Percentiles rank a stretch among this genome's conserved stretches.
phyloP scores from a whole-genome alignment of 1,284 basidiomycete species.

The Coriolopsis trogii region DNA sequence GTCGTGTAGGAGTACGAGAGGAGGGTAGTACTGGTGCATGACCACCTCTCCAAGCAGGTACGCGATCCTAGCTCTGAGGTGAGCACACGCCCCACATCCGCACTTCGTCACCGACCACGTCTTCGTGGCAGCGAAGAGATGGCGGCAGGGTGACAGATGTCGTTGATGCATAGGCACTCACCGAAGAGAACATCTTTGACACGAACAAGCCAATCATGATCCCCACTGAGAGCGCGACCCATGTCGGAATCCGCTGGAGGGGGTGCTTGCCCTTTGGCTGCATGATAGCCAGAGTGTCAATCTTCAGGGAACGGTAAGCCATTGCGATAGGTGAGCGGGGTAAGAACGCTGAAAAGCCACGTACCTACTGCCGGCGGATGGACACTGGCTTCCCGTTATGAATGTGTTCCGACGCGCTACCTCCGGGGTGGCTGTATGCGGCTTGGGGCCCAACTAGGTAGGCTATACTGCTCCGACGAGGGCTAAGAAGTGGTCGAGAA shows the following conservation, averaged over 20 bases:
- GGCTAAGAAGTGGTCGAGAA: no score
- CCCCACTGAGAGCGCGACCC: slow-evolving; percentile 62
- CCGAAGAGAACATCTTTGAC: slow-evolving; percentile 48
- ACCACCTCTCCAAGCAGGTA: slow-evolving; percentile 57
- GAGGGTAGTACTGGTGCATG: slow-evolving; percentile 45
- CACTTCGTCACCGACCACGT: no score
- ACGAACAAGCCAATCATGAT: slow-evolving; percentile 68
- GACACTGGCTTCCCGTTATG: slow-evolving; percentile 9
- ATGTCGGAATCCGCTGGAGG: slow-evolving; percentile 36
- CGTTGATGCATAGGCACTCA: slow-evolving; percentile 20
- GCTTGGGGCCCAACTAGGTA: background rate
- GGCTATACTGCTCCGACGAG: background rate
- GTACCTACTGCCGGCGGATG: slow-evolving; percentile 11
- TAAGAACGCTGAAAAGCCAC: slow-evolving; percentile 9
- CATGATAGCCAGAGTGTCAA: slow-evolving; percentile 26
- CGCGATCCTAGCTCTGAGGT: slow-evolving; percentile 37
- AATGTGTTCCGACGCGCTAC: slow-evolving; percentile 16
- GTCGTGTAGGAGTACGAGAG: slow-evolving; percentile 49
- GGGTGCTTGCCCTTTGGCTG: slow-evolving; percentile 35
- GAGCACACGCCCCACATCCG: slow-evolving; percentile 3
- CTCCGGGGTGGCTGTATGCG: slow-evolving; percentile 12
- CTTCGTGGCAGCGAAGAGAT: no score
- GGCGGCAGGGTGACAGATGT: background rate
- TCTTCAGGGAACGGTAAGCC: slow-evolving; percentile 16
- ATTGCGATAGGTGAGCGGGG: slow-evolving; percentile 8